Percentiles rank a stretch among this genome's conserved stretches.
These are phyloP conservation scores for Fusarium lateritium DNA, from an alignment of 2,329 filamentous ascomycete genomes.

Conservation along the genomic window DNA sequence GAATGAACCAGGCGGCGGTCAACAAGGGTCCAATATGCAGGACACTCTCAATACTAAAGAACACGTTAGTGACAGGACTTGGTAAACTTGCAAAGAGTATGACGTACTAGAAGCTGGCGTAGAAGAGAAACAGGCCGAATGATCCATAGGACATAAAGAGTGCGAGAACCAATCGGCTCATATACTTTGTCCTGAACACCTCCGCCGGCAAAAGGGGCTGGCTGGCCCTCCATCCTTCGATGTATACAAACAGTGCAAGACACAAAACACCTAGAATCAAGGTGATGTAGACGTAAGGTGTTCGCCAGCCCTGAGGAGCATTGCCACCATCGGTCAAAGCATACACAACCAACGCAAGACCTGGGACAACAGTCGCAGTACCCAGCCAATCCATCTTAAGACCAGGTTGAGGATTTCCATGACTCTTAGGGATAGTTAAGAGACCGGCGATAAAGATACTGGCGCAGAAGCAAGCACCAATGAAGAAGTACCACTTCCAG, in stretches of 20 bases:
- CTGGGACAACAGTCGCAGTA: slow-evolving; percentile 71
- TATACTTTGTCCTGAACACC: slow-evolving; percentile 78
- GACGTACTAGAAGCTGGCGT: slow-evolving; percentile 75
- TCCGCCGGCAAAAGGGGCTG: slow-evolving; percentile 79
- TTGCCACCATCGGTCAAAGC: slow-evolving; percentile 81
- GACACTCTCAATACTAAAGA: slow-evolving; percentile 69
- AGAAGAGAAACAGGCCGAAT: slow-evolving; percentile 78
- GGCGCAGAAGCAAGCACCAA: slow-evolving; percentile 66
- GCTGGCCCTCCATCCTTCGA: slow-evolving; percentile 79
- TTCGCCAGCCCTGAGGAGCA: slow-evolving; percentile 78
- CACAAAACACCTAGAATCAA: slow-evolving; percentile 74
- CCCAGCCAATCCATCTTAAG: slow-evolving; percentile 79
- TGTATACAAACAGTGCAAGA: slow-evolving; percentile 73
- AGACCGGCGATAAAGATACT: slow-evolving; percentile 60
- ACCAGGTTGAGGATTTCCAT: slow-evolving; percentile 43
- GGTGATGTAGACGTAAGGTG: slow-evolving; percentile 78
- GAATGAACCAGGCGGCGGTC: slow-evolving; percentile 78
- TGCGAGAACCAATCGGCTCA: slow-evolving; percentile 73
- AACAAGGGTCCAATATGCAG: slow-evolving; percentile 72
- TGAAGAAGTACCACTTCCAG: slow-evolving; percentile 81
- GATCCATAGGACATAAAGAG: slow-evolving; percentile 78
- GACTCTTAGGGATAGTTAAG: slow-evolving; percentile 57
- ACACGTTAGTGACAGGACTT: neutral
- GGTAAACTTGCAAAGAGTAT: neutral
- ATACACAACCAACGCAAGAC: slow-evolving; percentile 79